Conservation (phyloP, 331 rosid genomes). For the Malus hybrid region DNA sequence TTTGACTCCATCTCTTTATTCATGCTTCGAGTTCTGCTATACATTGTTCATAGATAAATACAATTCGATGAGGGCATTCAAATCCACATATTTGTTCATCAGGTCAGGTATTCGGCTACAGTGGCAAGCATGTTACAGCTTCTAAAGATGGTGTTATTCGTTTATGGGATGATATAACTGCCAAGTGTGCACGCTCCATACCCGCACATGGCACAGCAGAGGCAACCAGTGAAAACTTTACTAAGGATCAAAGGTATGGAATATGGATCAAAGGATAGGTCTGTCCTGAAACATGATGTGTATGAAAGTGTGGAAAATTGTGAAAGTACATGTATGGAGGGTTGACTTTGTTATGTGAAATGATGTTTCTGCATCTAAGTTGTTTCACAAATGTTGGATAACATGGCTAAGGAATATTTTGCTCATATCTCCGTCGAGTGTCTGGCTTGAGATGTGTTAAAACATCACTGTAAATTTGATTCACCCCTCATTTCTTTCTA, state of each 20-base stretch:
- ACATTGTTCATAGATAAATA: background rate
- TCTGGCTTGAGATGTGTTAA: background rate
- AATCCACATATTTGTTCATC: conserved; percentile 25
- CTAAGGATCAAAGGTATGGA: conserved; percentile 57
- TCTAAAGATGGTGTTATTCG: conserved; percentile 79
- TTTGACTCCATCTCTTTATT: conserved; percentile 10
- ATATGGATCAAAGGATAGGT: conserved; percentile 12
- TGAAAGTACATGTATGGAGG: background rate
- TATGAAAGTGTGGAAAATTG: background rate
- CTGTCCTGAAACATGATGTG: background rate
- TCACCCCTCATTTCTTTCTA: background rate
- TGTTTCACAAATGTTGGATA: background rate
- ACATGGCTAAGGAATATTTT: background rate
- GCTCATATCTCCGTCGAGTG: background rate
- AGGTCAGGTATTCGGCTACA: conserved; percentile 82
- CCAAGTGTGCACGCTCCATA: conserved; percentile 64
- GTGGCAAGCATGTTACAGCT: conserved; percentile 83
- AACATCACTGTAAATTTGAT: background rate
- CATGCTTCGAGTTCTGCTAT: background rate
- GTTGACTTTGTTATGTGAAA: background rate
- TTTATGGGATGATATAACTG: conserved; percentile 83
- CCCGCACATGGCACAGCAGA: conserved; percentile 74
- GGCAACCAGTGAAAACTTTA: conserved; percentile 77
- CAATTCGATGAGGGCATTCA: background rate
- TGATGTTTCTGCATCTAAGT: background rate